Evolutionary conservation across 1,139 yeast species (phyloP).

Genomic region (Hansenula sp.): DNA sequence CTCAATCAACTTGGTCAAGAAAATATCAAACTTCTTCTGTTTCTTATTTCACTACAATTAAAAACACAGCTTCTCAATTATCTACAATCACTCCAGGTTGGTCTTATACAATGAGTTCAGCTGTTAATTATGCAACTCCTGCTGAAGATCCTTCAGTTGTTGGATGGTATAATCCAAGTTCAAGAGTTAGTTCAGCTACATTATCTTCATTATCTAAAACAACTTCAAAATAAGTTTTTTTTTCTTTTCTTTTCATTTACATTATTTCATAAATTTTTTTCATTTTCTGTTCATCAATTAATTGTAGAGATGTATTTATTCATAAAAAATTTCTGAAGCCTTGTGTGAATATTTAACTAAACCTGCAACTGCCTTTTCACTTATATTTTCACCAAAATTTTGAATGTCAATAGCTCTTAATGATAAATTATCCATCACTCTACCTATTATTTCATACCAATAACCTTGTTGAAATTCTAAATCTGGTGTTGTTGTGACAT

Average conservation of each 20-base stretch:
- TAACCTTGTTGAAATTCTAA: conserved; percentile 16
- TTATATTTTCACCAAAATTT: conserved; percentile 28
- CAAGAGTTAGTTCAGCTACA: conserved; percentile 21
- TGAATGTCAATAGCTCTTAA: conserved; percentile 29
- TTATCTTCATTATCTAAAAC: conserved; percentile 6
- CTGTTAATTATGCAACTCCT: conserved; percentile 60
- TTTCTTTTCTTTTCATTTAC: not conserved
- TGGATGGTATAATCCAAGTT: conserved; percentile 41
- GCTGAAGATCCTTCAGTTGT: conserved; percentile 62
- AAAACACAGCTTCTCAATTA: conserved; percentile 38
- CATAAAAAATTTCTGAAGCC: conserved; percentile 22
- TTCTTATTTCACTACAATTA: conserved; percentile 45
- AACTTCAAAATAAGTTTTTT: too few relatives aligned
- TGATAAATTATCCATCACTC: conserved; percentile 24
- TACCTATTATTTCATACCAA: conserved; percentile 33
- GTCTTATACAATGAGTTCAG: conserved; percentile 66
- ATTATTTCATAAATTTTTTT: not conserved
- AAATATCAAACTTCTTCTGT: conserved; percentile 65
- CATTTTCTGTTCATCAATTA: too few relatives aligned
- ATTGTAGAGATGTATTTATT: conserved; percentile 1
- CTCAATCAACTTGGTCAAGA: conserved; percentile 61
- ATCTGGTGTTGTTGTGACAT: conserved; percentile 12
- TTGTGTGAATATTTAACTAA: conserved; percentile 28
- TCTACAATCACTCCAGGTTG: conserved; percentile 82
- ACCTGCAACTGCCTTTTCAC: conserved; percentile 29